These are phyloP conservation scores for Leccinum subspadiceum DNA, from an alignment of 1,284 basidiomycete genomes.

Conservation along the genomic window DNA sequence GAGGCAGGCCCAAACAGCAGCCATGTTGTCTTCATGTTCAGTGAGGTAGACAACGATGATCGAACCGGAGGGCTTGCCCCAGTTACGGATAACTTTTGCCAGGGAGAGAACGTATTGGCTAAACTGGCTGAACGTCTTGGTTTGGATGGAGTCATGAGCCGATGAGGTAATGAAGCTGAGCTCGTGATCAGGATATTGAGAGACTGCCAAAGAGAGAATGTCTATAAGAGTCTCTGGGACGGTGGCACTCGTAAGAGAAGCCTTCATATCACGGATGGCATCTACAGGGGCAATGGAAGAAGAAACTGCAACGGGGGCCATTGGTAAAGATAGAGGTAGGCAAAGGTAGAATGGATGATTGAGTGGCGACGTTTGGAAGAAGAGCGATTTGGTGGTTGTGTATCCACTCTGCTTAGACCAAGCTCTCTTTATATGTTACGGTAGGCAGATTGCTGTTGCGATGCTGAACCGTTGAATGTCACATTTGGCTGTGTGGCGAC, in stretches of 20 bases:
- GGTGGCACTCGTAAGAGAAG: conserved; percentile 6
- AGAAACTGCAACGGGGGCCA: conserved; percentile 18
- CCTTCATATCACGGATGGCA: conserved; percentile 14
- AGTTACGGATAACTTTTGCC: conserved; percentile 18
- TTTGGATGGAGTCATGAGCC: conserved; percentile 32
- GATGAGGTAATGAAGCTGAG: conserved; percentile 31
- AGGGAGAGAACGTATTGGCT: conserved; percentile 17
- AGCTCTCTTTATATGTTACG: conserved; percentile 16
- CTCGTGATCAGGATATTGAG: conserved; percentile 26
- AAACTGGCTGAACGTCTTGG: conserved; percentile 31
- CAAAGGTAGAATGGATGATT: neutral
- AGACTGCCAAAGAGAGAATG: conserved; percentile 22
- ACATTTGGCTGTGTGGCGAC: neutral
- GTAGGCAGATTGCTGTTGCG: neutral
- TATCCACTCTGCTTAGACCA: neutral
- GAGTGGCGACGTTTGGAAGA: conserved; percentile 6
- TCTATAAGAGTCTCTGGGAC: conserved; percentile 23
- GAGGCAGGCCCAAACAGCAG: conserved; percentile 33
- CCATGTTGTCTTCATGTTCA: conserved; percentile 35
- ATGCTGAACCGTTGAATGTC: neutral
- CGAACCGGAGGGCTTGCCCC: conserved; percentile 29
- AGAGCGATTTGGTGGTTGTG: neutral
- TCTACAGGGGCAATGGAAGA: conserved; percentile 6
- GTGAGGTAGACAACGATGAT: conserved; percentile 31
- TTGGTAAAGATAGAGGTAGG: conserved; percentile 3